A percentile compares a stretch with the other conserved stretches of the same genome.
These are phyloP conservation scores for Claviceps sorghi DNA, from an alignment of 2,329 filamentous ascomycete species.

Conservation along the genomic window DNA sequence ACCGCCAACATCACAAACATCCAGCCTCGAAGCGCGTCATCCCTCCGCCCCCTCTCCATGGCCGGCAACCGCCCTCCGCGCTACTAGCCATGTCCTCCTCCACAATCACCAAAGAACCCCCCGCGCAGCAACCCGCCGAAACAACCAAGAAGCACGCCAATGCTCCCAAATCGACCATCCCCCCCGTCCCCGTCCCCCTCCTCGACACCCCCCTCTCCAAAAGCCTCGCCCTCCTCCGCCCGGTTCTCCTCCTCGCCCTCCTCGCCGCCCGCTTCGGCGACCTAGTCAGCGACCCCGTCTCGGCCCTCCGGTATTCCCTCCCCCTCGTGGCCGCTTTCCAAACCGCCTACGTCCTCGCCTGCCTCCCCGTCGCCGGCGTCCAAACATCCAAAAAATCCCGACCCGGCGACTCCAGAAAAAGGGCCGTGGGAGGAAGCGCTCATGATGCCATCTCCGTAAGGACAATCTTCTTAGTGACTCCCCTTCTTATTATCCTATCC, in stretches of 20 bases:
- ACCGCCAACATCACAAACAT: neutral
- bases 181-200: conserved; percentile 26
- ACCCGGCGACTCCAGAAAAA: conserved; percentile 40
- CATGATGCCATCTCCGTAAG: neutral
- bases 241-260: conserved; percentile 48
- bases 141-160: conserved; percentile 10
- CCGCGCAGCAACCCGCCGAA: conserved; percentile 14
- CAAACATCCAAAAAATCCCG: conserved; percentile 33
- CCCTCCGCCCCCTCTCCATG: neutral
- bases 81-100: conserved; percentile 25
- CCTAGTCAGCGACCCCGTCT: conserved; percentile 56
- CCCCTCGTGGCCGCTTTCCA: conserved; percentile 52
- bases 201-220: conserved; percentile 24
- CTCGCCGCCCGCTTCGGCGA: conserved; percentile 49
- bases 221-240: conserved; percentile 51
- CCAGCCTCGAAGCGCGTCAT: neutral
- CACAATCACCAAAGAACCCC: conserved; percentile 17
- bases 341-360: conserved; percentile 43
- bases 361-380: conserved; percentile 46
- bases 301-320: conserved; percentile 45
- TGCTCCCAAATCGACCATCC: conserved; percentile 13
- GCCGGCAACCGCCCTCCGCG: conserved; percentile 11
- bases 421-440: neutral
- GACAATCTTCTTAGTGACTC: too few species aligned
- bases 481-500: too few species aligned